Conservation (phyloP, 2,329 filamentous ascomycete species). For the Neonectria magnoliae region DNA sequence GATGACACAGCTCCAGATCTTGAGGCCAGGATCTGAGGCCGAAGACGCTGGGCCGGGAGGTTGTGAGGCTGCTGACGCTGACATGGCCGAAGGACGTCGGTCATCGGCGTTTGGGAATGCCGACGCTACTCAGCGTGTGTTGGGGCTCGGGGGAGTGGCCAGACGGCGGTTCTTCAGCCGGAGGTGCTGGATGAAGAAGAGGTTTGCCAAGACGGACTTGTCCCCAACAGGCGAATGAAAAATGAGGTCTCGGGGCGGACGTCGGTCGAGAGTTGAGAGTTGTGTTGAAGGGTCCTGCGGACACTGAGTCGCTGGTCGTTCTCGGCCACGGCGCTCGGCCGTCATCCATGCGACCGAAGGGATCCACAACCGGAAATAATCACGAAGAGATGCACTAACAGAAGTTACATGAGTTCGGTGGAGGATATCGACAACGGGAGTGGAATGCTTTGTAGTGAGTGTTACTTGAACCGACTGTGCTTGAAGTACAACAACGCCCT, state of each 20-base stretch:
- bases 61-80: background rate
- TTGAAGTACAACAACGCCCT: background rate
- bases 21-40: conserved; percentile 30
- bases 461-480: background rate
- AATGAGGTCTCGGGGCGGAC: conserved; percentile 3
- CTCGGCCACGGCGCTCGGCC: conserved; percentile 46
- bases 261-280: background rate
- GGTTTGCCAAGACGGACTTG: background rate
- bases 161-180: background rate
- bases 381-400: conserved; percentile 23
- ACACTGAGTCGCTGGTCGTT: conserved; percentile 28
- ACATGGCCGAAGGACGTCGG: conserved; percentile 19
- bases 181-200: background rate
- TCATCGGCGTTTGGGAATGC: conserved; percentile 20
- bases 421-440: background rate
- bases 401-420: background rate
- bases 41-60: conserved; percentile 15
- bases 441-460: background rate
- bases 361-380: conserved; percentile 8
- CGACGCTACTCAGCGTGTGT: background rate
- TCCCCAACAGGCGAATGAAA: background rate
- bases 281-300: background rate
- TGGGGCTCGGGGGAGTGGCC: background rate
- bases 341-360: conserved; percentile 28
- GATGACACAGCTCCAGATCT: conserved; percentile 46